Evolutionary conservation across 1,284 basidiomycete genomes (phyloP).

Genomic region (Lentinus polychrous): DNA sequence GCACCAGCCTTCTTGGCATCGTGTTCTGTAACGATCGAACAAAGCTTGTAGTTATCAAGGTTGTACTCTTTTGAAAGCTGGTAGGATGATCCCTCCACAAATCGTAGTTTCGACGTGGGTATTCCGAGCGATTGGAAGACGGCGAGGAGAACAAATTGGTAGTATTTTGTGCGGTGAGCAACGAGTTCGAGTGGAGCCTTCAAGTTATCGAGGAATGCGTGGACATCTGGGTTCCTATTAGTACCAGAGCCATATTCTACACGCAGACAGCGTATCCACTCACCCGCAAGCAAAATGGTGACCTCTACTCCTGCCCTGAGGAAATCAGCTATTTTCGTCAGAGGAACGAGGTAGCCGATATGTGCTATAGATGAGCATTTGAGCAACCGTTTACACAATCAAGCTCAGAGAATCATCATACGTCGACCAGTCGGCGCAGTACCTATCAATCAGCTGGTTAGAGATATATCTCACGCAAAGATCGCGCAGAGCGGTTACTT

Average conservation of each 20-base stretch:
- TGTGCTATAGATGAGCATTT: conserved; percentile 55
- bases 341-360: conserved; percentile 94
- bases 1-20: conserved; percentile 99
- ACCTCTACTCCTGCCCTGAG: conserved; percentile 88
- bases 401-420: conserved; percentile 37
- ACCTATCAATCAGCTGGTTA: conserved; percentile 49
- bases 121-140: conserved; percentile 90
- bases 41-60: conserved; percentile 90
- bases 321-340: conserved; percentile 97
- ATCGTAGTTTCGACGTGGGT: conserved; percentile 77
- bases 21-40: conserved; percentile 87
- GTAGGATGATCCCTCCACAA: conserved; percentile 89
- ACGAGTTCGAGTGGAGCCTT: conserved; percentile 97
- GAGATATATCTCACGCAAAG: not conserved
- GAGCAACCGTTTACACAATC: not conserved
- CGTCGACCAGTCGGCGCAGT: conserved; percentile 92
- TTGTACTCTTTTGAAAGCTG: conserved; percentile 91
- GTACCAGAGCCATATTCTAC: not conserved
- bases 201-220: conserved; percentile 96
- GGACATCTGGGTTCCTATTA: conserved; percentile 60
- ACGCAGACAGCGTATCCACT: conserved; percentile 2
- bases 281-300: conserved; percentile 85
- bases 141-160: conserved; percentile 75
- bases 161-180: conserved; percentile 86
- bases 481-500: not conserved